Evolutionary conservation across 495 filamentous ascomycete species (phyloP).

Genomic region (Xylaria nigripes): DNA sequence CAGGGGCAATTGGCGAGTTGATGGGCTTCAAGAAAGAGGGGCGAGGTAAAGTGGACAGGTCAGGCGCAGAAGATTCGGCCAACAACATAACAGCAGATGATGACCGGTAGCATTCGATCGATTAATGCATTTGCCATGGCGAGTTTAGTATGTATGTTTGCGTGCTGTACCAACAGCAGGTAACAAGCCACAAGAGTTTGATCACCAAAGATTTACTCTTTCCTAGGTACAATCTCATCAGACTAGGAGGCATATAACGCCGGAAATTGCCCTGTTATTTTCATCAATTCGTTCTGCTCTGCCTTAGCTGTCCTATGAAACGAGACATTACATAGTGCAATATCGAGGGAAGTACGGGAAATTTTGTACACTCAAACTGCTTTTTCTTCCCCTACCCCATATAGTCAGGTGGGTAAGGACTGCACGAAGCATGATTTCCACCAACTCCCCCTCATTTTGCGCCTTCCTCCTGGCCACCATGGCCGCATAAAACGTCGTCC

Average conservation of each 20-base stretch:
- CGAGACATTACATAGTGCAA: neutral
- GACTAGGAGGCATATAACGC: neutral
- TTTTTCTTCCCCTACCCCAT: slow-evolving; percentile 1
- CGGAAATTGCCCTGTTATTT: neutral
- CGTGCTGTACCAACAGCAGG: neutral
- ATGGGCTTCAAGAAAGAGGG: slow-evolving; percentile 52
- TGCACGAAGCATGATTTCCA: neutral
- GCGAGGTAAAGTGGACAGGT: neutral
- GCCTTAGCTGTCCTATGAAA: neutral
- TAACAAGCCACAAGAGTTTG: neutral
- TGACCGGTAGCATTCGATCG: slow-evolving; percentile 6
- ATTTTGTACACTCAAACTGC: neutral
- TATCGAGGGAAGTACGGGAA: neutral
- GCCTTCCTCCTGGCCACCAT: slow-evolving; percentile 5
- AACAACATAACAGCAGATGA: neutral
- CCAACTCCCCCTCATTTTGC: slow-evolving; percentile 8
- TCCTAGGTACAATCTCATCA: too few species aligned
- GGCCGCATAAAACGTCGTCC: neutral
- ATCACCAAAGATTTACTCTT: too few species aligned
- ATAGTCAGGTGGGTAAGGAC: slow-evolving; percentile 4
- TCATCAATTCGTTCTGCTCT: neutral
- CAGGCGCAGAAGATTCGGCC: neutral
- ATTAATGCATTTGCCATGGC: too few species aligned
- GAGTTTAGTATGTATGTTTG: neutral
- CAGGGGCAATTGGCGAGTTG: slow-evolving; percentile 62